Percentiles rank a stretch among this genome's conserved stretches.
Conservation (phyloP, 257 asterid genomes). For the Forsythia suspensa region DNA sequence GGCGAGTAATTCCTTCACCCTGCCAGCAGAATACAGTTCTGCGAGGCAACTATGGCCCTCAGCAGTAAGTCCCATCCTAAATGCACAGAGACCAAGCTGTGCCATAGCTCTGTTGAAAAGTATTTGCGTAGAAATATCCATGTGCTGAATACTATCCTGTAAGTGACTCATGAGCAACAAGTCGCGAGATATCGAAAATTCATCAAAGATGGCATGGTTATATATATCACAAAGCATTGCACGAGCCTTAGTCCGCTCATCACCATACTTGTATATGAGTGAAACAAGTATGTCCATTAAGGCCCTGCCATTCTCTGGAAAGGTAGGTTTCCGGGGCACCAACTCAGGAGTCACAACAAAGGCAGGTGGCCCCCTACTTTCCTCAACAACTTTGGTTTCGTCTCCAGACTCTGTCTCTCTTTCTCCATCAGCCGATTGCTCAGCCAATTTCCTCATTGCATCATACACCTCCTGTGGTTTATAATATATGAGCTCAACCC, state of each 20-base stretch:
- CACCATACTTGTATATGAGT: conserved; percentile 76
- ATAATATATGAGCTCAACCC: conserved; percentile 85
- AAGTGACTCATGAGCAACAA: conserved; percentile 95
- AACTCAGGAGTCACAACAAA: conserved; percentile 73
- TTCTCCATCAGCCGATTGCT: conserved; percentile 44
- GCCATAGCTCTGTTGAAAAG: conserved; percentile 94
- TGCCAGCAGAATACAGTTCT: conserved; percentile 88
- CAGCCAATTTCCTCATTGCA: conserved; percentile 91
- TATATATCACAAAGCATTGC: conserved; percentile 99
- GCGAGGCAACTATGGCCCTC: conserved; percentile 85
- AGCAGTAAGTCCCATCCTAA: conserved; percentile 74
- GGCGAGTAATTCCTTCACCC: conserved; percentile 93
- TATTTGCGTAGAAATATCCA: conserved; percentile 95
- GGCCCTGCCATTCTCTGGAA: conserved; percentile 82
- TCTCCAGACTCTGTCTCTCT: conserved; percentile 58
- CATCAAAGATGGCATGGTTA: conserved; percentile 83
- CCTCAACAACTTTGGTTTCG: conserved; percentile 57
- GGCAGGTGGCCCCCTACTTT: conserved; percentile 61
- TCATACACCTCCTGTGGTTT: conserved; percentile 96
- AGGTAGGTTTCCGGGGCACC: conserved; percentile 82
- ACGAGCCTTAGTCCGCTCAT: conserved; percentile 94
- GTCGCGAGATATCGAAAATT: conserved; percentile 81
- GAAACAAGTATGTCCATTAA: conserved; percentile 84
- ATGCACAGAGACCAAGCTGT: conserved; percentile 91
- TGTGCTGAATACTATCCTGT: conserved; percentile 90